Evolutionary conservation across 202 grass and related monocot species (phyloP).

Genomic region (Eragrostis tef): DNA sequence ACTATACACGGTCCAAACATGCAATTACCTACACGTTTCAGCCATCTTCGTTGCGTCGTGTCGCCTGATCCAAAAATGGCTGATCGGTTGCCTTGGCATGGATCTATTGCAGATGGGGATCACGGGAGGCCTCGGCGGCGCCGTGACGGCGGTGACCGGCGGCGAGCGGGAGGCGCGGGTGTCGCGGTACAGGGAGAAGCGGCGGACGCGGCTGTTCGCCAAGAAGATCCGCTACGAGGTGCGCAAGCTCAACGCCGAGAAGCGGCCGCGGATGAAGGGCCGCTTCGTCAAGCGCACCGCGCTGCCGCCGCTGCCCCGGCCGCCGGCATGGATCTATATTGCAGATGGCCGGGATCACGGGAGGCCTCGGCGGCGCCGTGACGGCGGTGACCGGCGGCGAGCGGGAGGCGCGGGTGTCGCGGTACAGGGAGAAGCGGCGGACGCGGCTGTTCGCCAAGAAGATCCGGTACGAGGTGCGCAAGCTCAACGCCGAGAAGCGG

Average conservation of each 20-base stretch:
- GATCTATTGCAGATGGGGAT: constrained; percentile 38
- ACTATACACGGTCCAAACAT: neutral
- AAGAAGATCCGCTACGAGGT: constrained; percentile 99
- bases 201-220: constrained; percentile 88
- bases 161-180: constrained; percentile 76
- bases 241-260: constrained; percentile 97
- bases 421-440: constrained; percentile 95
- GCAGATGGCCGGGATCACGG: constrained; percentile 48
- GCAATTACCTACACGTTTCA: neutral
- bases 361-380: constrained; percentile 39
- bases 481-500: constrained; percentile 97
- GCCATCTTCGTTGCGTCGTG: neutral
- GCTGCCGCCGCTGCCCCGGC: constrained; percentile 44
- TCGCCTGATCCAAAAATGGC: neutral
- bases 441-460: constrained; percentile 98
- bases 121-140: constrained; percentile 35
- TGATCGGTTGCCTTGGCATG: constrained; percentile 4
- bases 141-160: constrained; percentile 51
- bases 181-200: constrained; percentile 90
- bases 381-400: constrained; percentile 53
- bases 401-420: constrained; percentile 75
- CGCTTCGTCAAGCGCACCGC: constrained; percentile 82
- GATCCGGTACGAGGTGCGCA: constrained; percentile 97
- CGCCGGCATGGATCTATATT: neutral
- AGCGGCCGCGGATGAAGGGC: constrained; percentile 93